These are phyloP conservation scores for Cymbopogon flexuosus DNA, from an alignment of 202 grass and related monocot genomes.

Conservation along the genomic window DNA sequence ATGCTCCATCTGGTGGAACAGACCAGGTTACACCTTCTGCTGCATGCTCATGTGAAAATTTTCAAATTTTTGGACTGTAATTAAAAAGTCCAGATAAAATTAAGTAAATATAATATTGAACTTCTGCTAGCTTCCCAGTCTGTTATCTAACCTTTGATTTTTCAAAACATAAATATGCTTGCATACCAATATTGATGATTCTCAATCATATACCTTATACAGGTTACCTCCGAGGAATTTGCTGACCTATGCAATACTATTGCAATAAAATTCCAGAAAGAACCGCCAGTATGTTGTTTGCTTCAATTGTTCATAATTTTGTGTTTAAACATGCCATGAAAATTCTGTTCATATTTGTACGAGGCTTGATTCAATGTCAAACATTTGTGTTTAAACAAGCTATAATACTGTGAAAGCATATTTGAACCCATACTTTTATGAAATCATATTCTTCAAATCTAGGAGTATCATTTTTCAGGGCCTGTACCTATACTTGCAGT, in stretches of 20 bases:
- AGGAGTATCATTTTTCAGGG: not conserved
- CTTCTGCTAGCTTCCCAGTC: not conserved
- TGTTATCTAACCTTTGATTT: not conserved
- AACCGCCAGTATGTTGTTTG: constrained; percentile 71
- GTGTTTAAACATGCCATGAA: constrained; percentile 7
- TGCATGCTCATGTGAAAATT: not conserved
- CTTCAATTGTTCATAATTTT: constrained; percentile 12
- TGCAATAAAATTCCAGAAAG: constrained; percentile 90
- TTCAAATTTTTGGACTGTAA: not conserved
- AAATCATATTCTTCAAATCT: not conserved
- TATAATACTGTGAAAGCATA: not conserved
- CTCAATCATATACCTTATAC: constrained; percentile 35
- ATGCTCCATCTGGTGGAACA: not conserved
- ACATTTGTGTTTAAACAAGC: not conserved
- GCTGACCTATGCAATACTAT: constrained; percentile 87
- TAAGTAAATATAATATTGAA: not conserved
- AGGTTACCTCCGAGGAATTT: constrained; percentile 96
- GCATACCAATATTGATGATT: constrained; percentile 7
- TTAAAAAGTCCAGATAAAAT: not conserved
- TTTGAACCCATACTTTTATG: not conserved
- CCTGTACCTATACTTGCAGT: constrained; percentile 11
- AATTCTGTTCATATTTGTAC: not conserved
- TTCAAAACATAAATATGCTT: not conserved
- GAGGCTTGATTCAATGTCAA: not conserved
- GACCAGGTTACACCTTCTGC: constrained; percentile 4